Base-by-base conservation (phyloP, 257 asterid genomes). In the Salvia splendens region DNA sequence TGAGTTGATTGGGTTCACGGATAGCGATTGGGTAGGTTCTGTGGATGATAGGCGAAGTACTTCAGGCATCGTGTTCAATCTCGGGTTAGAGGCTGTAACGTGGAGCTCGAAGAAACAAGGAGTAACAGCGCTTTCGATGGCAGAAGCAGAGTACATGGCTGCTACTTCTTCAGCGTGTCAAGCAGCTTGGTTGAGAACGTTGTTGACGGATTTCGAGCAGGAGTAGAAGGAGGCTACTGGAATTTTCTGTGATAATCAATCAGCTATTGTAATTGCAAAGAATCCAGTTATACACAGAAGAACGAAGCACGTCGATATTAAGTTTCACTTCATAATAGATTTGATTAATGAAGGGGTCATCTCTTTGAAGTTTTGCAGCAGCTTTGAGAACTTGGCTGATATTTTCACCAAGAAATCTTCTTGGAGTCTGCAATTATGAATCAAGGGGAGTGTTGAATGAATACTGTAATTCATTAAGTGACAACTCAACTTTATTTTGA, bases 1-100 rank as follows among this genome's bases (percentile, higher is more conserved):
- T 4, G 1, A 4, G 0, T 17, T 57, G 8, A 2, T 6, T 47
- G 53, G 68, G 0, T 69, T 33, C 9, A 35, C 49, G 3, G 58
- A 45, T 24, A 68, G 61, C 4, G 71, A 45, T 57, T 68, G 40
- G 59, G 50, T 28, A 32, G 17, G 73, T n/a, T 68, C 9, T 0
- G 5, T 56, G 30, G 63, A 33, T 14, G 28, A 35, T 36, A 28
- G 8, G 38, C 6, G 20, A n/a, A 50, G 69, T 10, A 61, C 46
- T 5, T 60, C 46, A 5, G n/a, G 17, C 2, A 10, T n/a, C 16
- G 46, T 28, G 14, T 61, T 20, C 42, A 38, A 8, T 7, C 32
- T 70, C 14, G 63, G 75, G 0, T 56, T 24, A 47, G 8, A 9
- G 6, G 42, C 42, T 5, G 42, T 5, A 38, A 38, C 42, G 6